Percentiles rank a stretch among this genome's conserved stretches.
Evolutionary conservation across 2,329 filamentous ascomycete genomes (phyloP).

Genomic region (Colletotrichum falcatum): DNA sequence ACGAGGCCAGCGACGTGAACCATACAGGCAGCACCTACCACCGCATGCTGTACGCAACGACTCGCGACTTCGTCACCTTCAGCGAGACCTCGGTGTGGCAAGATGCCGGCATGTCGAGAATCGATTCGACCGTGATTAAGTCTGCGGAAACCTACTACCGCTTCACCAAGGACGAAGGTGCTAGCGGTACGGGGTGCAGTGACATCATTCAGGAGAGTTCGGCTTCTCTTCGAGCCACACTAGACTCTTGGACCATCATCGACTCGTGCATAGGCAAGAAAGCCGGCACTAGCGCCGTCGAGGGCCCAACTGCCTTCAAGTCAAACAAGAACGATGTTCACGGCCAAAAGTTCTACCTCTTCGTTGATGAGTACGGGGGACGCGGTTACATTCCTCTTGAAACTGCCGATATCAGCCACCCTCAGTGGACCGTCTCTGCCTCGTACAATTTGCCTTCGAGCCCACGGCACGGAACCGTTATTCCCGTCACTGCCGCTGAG

Average conservation of each 20-base stretch:
- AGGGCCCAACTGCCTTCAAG: conserved; percentile 65
- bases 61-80: conserved; percentile 63
- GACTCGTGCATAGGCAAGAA: conserved; percentile 62
- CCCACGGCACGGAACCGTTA: conserved; percentile 66
- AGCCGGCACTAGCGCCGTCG: conserved; percentile 61
- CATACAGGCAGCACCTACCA: conserved; percentile 60
- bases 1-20: conserved; percentile 52
- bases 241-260: conserved; percentile 58
- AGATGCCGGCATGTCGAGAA: conserved; percentile 62
- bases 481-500: conserved; percentile 62
- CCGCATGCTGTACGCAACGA: conserved; percentile 65
- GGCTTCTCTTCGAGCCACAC: conserved; percentile 52
- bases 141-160: conserved; percentile 59
- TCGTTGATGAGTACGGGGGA: conserved; percentile 65
- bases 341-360: conserved; percentile 66
- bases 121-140: conserved; percentile 64
- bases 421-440: conserved; percentile 59
- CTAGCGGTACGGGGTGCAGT: conserved; percentile 59
- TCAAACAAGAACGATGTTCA: conserved; percentile 61
- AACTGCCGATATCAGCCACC: conserved; percentile 61
- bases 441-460: conserved; percentile 60
- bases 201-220: conserved; percentile 68
- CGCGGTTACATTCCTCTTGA: conserved; percentile 66
- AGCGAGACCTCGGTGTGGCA: conserved; percentile 62
- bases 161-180: conserved; percentile 68